Evolutionary conservation across 1,284 basidiomycete species (phyloP).

Genomic region (Malassezia pachydermatis): DNA sequence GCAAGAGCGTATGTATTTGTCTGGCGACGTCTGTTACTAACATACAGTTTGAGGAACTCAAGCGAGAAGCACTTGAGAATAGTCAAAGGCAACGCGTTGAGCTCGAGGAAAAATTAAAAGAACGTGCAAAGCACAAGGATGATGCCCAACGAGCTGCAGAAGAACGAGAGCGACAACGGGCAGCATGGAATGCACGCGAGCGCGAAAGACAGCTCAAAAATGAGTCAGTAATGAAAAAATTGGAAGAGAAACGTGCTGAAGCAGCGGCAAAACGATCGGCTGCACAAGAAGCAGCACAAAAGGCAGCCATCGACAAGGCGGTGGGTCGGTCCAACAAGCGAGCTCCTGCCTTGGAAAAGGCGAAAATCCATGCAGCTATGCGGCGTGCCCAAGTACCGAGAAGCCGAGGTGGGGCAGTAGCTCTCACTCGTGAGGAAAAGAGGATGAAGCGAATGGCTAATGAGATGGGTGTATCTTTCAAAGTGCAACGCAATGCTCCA

Average conservation of each 20-base stretch:
- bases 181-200: constrained; percentile 10
- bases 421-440: constrained; percentile 19
- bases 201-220: not conserved
- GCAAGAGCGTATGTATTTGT: not conserved
- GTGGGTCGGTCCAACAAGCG: not conserved
- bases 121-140: constrained; percentile 2
- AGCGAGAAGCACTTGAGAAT: constrained; percentile 5
- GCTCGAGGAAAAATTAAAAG: not conserved
- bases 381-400: constrained; percentile 5
- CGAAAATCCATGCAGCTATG: constrained; percentile 2
- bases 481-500: not conserved
- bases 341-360: constrained; percentile 12
- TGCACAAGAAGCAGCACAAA: not conserved
- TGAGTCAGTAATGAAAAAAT: not conserved
- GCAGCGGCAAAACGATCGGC: constrained; percentile 1
- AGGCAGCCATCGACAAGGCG: constrained; percentile 6
- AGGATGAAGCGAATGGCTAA: constrained; percentile 16
- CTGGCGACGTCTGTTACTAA: not conserved
- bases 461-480: constrained; percentile 14
- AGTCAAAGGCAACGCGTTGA: constrained; percentile 5
- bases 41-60: constrained; percentile 10
- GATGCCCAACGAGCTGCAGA: not conserved
- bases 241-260: not conserved
- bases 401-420: not conserved
- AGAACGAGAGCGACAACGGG: constrained; percentile 3